A percentile compares a stretch with the other conserved stretches of the same genome.
Conservation (phyloP, 2,329 filamentous ascomycete species). For the Talaromyces sp. region DNA sequence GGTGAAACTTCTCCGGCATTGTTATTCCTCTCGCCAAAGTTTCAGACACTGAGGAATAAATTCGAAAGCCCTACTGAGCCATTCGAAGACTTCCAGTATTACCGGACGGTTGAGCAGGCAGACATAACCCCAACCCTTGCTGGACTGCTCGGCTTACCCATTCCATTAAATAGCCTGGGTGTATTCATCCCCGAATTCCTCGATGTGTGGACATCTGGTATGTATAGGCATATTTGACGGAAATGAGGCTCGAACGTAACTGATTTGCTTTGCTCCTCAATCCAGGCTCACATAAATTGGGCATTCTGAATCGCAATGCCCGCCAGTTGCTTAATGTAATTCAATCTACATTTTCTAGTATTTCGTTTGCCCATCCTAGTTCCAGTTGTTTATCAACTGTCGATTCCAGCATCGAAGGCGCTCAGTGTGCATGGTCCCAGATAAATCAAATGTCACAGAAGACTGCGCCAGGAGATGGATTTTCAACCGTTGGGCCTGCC, state of each 20-base stretch:
- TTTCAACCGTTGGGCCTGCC: constrained; percentile 26
- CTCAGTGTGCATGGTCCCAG: constrained; percentile 71
- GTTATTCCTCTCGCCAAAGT: constrained; percentile 85
- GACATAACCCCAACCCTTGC: constrained; percentile 90
- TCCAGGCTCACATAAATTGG: constrained; percentile 57
- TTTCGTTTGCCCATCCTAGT: constrained; percentile 47
- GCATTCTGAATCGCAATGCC: constrained; percentile 76
- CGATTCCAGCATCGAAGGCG: constrained; percentile 51
- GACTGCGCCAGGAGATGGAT: constrained; percentile 9
- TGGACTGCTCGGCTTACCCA: constrained; percentile 81
- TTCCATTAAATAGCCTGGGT: constrained; percentile 87
- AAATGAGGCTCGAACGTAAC: background rate
- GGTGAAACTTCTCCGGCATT: constrained; percentile 94
- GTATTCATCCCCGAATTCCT: constrained; percentile 81
- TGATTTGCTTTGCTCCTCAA: background rate
- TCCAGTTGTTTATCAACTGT: constrained; percentile 26
- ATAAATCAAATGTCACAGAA: constrained; percentile 26
- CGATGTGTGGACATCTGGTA: constrained; percentile 71
- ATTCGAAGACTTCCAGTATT: constrained; percentile 77
- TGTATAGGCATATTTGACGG: constrained; percentile 14
- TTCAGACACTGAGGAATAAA: constrained; percentile 59
- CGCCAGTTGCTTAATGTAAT: constrained; percentile 78
- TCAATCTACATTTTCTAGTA: constrained; percentile 68
- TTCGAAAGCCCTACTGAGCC: constrained; percentile 59
- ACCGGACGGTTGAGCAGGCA: constrained; percentile 84